Percentiles rank a stretch among this genome's conserved stretches.
Conservation (phyloP, 2,329 filamentous ascomycete species). For the Raffaelea arxii region DNA sequence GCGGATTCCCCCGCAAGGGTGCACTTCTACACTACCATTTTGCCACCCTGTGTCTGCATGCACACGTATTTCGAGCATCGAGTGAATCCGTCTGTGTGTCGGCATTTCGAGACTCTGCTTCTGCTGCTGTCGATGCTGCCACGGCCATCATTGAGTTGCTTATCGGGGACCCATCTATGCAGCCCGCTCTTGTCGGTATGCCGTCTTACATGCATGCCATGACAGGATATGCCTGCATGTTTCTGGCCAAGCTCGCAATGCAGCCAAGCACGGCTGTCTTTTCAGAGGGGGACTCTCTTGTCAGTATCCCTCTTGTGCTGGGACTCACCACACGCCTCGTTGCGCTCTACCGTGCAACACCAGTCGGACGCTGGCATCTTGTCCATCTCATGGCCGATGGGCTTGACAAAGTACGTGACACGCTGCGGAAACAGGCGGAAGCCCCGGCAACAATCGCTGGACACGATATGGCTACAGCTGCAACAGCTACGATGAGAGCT, state of each 20-base stretch:
- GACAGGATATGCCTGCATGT: conserved; percentile 43
- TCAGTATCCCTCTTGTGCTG: conserved; percentile 25
- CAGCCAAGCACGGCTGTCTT: conserved; percentile 19
- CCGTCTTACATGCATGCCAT: conserved; percentile 42
- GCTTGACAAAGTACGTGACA: conserved; percentile 21
- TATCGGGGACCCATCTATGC: conserved; percentile 23
- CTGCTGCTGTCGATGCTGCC: conserved; percentile 18
- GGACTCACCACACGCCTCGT: conserved; percentile 28
- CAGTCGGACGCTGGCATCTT: conserved; percentile 34
- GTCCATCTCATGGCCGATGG: conserved; percentile 36
- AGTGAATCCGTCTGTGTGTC: conserved; percentile 5
- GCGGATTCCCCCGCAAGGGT: conserved; percentile 22
- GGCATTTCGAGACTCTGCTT: conserved; percentile 9
- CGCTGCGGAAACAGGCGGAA: background rate
- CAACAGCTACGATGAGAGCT: background rate
- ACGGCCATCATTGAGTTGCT: conserved; percentile 27
- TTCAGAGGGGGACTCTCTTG: conserved; percentile 16
- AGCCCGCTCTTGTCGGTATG: conserved; percentile 27
- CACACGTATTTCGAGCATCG: conserved; percentile 20
- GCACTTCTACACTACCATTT: conserved; percentile 21
- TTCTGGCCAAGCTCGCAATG: conserved; percentile 36
- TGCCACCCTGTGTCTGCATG: conserved; percentile 21
- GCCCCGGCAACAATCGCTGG: background rate
- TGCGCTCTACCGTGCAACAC: conserved; percentile 26
- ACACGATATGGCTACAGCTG: background rate